Evolutionary conservation across 169 alveolate genomes (phyloP).

Genomic region (Cryptosporidium canis): DNA sequence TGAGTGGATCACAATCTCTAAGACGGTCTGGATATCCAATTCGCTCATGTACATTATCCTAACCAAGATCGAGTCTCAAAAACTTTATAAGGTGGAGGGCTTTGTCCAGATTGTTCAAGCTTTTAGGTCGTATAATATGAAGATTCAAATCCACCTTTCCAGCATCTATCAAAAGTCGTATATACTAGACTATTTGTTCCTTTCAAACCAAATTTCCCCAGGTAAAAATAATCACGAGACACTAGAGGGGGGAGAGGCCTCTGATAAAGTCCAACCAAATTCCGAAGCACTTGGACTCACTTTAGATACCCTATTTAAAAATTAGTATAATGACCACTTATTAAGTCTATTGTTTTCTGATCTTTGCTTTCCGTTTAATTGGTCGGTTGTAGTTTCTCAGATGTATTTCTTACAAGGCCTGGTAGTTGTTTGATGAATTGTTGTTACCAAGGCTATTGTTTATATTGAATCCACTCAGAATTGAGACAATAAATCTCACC

Average conservation of each 20-base stretch:
- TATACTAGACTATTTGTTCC: constrained; percentile 44
- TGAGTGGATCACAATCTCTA: constrained; percentile 67
- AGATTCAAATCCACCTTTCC: constrained; percentile 16
- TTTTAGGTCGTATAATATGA: constrained; percentile 54
- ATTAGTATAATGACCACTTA: not conserved
- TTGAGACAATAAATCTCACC: constrained; percentile 37
- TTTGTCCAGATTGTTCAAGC: constrained; percentile 38
- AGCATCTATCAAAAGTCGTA: constrained; percentile 41
- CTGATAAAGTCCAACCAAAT: not conserved
- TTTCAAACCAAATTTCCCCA: constrained; percentile 18
- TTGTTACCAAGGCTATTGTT: not conserved
- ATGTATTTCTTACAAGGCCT: constrained; percentile 14
- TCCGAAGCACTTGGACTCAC: constrained; percentile 8
- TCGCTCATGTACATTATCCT: constrained; percentile 42
- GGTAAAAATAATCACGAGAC: not conserved
- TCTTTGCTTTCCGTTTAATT: not conserved
- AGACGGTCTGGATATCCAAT: constrained; percentile 57
- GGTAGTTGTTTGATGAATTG: constrained; percentile 9
- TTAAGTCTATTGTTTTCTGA: not conserved
- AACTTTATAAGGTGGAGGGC: constrained; percentile 50
- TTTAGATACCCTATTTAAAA: constrained; percentile 37
- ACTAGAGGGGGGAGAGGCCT: not conserved
- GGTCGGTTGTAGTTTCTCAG: not conserved
- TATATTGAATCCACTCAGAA: constrained; percentile 31
- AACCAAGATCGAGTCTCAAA: not conserved